Base-by-base conservation (phyloP, 1,284 basidiomycete genomes). In the Mixia osmundae region DNA sequence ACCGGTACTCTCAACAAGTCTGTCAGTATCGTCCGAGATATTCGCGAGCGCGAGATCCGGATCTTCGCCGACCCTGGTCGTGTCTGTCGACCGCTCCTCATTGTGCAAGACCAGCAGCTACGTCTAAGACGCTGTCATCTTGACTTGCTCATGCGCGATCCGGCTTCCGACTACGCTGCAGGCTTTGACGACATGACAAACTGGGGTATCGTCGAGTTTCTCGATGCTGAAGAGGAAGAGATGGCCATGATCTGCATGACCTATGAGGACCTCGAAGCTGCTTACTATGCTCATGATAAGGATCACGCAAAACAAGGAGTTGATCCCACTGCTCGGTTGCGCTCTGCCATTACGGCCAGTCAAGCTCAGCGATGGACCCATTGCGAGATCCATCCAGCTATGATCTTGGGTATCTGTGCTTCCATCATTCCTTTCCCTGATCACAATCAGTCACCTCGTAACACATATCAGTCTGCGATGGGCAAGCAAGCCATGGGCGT, bases 401-500 rank as follows among this genome's bases (percentile, higher is more conserved):
- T 95, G 91, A 95, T 97, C 47, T 65, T 97, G 35, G 89, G 89
- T 46, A 85, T 97, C 41, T 95, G 89, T 56, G 89, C 89, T 5
- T 83, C 78, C 59, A 97, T 97, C 55, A 89, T 99, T 57, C 89
- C 89, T 4, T 97, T 97, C 75, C 89, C 89, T 12, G 89, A 99
- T 59, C 91, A 97, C 59, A 99, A 99, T 54, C 50, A 95, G 76
- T 91, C 83, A 38, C 89, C 89, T 44, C 83, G 89, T 69, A 99
- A 99, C 54, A 95, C 89, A 3, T 97, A 97, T 52, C 87, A 94
- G 61, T 89, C 83, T 33, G 91, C 89, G 38, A 97, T 97, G 89
- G 89, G 89, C 54, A 97, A 97, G 61, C 89, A 97, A 68, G 89
- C 89, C 4, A 95, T 95, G 85, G 89, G 89, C 36, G 82, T 95